These are phyloP conservation scores for Calonectria pauciramosa DNA, from an alignment of 2,329 filamentous ascomycete genomes.

Conservation along the genomic window DNA sequence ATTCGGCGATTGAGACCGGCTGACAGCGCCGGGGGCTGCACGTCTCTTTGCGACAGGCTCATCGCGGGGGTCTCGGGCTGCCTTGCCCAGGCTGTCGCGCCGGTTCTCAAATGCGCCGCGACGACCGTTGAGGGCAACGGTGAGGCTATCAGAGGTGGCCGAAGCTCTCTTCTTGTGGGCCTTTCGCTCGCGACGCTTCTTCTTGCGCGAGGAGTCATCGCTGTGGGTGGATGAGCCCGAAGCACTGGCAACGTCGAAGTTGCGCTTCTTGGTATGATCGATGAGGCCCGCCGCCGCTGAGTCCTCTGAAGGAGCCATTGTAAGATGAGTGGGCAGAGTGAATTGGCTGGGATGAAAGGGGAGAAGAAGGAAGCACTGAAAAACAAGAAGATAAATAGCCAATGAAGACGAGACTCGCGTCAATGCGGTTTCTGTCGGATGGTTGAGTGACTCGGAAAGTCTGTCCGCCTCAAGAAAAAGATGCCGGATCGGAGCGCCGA, in stretches of 20 bases:
- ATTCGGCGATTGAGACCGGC: slow-evolving; percentile 55
- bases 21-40: slow-evolving; percentile 33
- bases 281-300: slow-evolving; percentile 11
- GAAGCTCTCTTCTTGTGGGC: slow-evolving; percentile 34
- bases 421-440: not conserved
- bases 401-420: not conserved
- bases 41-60: slow-evolving; percentile 60
- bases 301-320: slow-evolving; percentile 49
- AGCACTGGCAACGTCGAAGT: slow-evolving; percentile 42
- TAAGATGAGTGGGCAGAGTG: not conserved
- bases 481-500: slow-evolving; percentile 43
- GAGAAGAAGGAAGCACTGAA: slow-evolving; percentile 3
- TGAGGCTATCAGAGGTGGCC: slow-evolving; percentile 29
- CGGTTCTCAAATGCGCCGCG: slow-evolving; percentile 55
- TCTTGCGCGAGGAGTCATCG: slow-evolving; percentile 47
- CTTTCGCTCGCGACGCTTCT: slow-evolving; percentile 46
- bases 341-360: not conserved
- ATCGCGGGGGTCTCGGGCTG: slow-evolving; percentile 72
- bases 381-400: slow-evolving; percentile 18
- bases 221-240: slow-evolving; percentile 49
- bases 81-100: slow-evolving; percentile 70
- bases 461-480: slow-evolving; percentile 20
- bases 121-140: slow-evolving; percentile 50
- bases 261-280: slow-evolving; percentile 46
- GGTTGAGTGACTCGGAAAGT: slow-evolving; percentile 5